A percentile compares a stretch with the other conserved stretches of the same genome.
phyloP scores from a whole-genome alignment of 202 grass and related monocot species.

The Alloteropsis angusta region DNA sequence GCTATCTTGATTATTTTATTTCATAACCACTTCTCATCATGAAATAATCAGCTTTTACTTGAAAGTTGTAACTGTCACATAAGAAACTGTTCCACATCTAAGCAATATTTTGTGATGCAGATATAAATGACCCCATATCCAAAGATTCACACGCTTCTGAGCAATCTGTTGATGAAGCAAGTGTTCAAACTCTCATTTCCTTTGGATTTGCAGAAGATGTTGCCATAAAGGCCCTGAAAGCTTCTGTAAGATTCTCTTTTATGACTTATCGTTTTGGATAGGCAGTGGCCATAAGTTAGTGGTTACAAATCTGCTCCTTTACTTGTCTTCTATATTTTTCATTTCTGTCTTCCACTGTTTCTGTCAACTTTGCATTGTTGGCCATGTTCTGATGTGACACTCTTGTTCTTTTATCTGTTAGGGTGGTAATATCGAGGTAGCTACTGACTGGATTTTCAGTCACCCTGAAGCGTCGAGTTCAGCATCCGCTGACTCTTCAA shows the following conservation, averaged over 20 bases:
- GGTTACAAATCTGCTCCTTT: not conserved
- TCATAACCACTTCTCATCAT: not conserved
- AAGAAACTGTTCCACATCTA: not conserved
- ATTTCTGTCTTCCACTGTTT: not conserved
- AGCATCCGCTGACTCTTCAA: constrained; percentile 47
- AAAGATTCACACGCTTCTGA: constrained; percentile 31
- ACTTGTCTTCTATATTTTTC: not conserved
- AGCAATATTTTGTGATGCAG: constrained; percentile 31
- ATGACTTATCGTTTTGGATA: not conserved
- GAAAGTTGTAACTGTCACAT: not conserved
- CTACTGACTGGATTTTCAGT: constrained; percentile 94
- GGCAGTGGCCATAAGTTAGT: not conserved
- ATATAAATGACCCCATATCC: constrained; percentile 83
- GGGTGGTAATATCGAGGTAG: constrained; percentile 92
- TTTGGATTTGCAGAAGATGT: constrained; percentile 89
- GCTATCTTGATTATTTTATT: not conserved
- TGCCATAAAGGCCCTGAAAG: constrained; percentile 74
- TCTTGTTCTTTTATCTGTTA: constrained; percentile 23
- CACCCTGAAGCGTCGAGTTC: constrained; percentile 58
- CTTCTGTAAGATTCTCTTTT: constrained; percentile 67
- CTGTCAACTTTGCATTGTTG: not conserved
- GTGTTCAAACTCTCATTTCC: constrained; percentile 76
- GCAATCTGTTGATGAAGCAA: constrained; percentile 65
- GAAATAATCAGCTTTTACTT: not conserved
- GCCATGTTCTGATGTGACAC: constrained; percentile 4